A percentile compares a stretch with the other conserved stretches of the same genome.
Conservation (phyloP, 345 rosid species). For the Murraya koenigii region DNA sequence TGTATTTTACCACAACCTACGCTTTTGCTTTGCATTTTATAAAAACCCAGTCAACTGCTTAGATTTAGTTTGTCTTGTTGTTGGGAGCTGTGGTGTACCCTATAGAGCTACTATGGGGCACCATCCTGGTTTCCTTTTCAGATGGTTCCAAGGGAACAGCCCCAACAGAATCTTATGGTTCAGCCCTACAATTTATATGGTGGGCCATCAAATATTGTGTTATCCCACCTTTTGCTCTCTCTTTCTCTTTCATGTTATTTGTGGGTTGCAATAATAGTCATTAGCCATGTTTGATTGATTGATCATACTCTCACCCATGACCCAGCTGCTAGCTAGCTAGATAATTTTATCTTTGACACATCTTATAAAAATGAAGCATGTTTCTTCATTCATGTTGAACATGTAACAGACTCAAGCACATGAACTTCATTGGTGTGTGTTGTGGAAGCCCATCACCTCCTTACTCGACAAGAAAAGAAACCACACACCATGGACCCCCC, state of each 20-base stretch:
- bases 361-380: constrained; percentile 20
- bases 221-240: neutral
- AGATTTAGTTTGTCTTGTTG: constrained; percentile 16
- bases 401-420: constrained; percentile 25
- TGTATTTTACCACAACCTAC: neutral
- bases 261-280: neutral
- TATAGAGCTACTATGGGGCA: neutral
- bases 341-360: neutral
- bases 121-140: constrained; percentile 17
- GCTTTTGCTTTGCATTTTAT: neutral
- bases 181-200: constrained; percentile 44
- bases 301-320: too few species aligned
- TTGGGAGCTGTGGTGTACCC: constrained; percentile 18
- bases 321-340: neutral
- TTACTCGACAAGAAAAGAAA: constrained; percentile 7
- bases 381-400: constrained; percentile 29
- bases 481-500: neutral
- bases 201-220: constrained; percentile 23
- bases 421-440: constrained; percentile 13
- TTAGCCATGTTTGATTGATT: neutral
- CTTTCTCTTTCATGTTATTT: constrained; percentile 10
- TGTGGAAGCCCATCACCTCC: constrained; percentile 25
- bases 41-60: neutral
- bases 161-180: constrained; percentile 64
- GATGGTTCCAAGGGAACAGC: constrained; percentile 59